phyloP scores from a whole-genome alignment of 306 rosid species.

The Begonia loranthoides region DNA sequence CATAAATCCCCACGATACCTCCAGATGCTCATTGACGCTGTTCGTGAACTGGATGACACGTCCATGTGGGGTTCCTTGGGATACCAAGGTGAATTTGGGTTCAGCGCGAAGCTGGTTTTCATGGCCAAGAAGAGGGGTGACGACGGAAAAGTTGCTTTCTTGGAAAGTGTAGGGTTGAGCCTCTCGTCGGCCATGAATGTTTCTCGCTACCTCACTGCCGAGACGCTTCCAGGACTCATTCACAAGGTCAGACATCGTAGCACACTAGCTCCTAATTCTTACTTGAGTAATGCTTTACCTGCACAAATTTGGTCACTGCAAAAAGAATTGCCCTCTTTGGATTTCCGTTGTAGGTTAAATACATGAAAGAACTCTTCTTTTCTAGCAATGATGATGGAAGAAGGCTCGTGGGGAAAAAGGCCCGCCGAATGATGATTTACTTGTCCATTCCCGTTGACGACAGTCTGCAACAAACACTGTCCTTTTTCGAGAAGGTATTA shows the following conservation, averaged over 20 bases:
- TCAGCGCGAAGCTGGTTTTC: slow-evolving; percentile 38
- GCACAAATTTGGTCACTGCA: no score
- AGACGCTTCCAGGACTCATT: slow-evolving; percentile 45
- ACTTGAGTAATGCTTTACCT: no score
- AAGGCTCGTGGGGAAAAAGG: slow-evolving; percentile 29
- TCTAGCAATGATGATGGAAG: slow-evolving; percentile 24
- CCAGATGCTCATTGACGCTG: slow-evolving; percentile 57
- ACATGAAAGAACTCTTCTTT: slow-evolving; percentile 59
- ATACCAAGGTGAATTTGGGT: slow-evolving; percentile 13
- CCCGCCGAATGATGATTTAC: slow-evolving; percentile 51
- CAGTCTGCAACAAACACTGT: slow-evolving; percentile 59
- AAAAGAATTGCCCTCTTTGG: no score
- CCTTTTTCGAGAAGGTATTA: slow-evolving; percentile 69
- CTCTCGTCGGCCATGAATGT: slow-evolving; percentile 71
- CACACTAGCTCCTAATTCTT: no score
- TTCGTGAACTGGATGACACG: slow-evolving; percentile 58
- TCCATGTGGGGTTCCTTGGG: slow-evolving; percentile 23
- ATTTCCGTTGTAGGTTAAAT: slow-evolving; percentile 43
- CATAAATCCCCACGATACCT: slow-evolving; percentile 41
- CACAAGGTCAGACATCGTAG: slow-evolving; percentile 21
- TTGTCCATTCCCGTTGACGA: slow-evolving; percentile 71
- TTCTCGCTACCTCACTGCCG: slow-evolving; percentile 44
- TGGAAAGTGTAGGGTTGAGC: slow-evolving; percentile 67
- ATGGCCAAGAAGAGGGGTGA: slow-evolving; percentile 63
- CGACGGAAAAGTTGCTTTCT: slow-evolving; percentile 56